Percentiles rank a stretch among this genome's conserved stretches.
Evolutionary conservation across 2,329 filamentous ascomycete genomes (phyloP).

Genomic region (Monilinia fructicola): DNA sequence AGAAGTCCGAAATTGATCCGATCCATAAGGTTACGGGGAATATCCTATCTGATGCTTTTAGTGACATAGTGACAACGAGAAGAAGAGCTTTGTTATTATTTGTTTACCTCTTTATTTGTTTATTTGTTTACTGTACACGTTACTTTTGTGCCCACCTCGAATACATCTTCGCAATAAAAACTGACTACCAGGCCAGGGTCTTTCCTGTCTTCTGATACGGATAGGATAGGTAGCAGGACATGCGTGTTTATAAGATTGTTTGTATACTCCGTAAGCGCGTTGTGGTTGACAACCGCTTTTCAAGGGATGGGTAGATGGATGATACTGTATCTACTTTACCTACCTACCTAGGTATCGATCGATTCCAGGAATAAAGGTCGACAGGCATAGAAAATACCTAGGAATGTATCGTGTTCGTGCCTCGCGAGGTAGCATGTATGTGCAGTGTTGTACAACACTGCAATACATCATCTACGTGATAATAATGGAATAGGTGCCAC

Average conservation of each 20-base stretch:
- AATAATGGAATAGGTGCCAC: conserved; percentile 12
- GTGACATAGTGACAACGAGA: conserved; percentile 8
- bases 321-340: neutral
- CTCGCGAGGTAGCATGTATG: no score
- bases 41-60: conserved; percentile 6
- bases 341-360: no score
- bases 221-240: neutral
- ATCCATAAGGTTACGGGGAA: neutral
- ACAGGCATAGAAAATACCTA: neutral
- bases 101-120: conserved; percentile 7
- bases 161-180: neutral
- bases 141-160: neutral
- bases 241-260: conserved; percentile 1
- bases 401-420: neutral
- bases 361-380: no score
- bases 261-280: conserved; percentile 20
- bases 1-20: neutral
- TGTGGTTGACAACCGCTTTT: conserved; percentile 1
- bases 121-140: neutral
- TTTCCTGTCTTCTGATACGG: neutral
- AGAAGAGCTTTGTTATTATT: neutral
- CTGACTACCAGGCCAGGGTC: neutral
- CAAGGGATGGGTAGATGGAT: neutral
- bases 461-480: neutral
- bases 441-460: neutral